phyloP scores from a whole-genome alignment of 176 grass and related monocot species.

The Hsuehochloa calcarea region DNA sequence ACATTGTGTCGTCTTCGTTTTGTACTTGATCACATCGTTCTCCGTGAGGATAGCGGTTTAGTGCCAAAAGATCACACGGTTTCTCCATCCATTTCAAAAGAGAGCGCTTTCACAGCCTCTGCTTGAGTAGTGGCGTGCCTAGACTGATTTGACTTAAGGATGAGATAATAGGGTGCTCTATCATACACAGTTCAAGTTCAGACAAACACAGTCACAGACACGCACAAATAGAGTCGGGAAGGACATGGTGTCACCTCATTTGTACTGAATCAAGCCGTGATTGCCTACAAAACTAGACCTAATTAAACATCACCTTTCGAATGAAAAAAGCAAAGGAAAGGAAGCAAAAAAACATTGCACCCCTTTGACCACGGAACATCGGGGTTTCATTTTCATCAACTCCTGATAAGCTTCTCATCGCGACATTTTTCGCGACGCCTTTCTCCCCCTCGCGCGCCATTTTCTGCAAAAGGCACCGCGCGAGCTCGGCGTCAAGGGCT shows the following conservation, averaged over 20 bases:
- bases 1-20: slow-evolving; percentile 21
- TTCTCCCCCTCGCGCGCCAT: slow-evolving; percentile 26
- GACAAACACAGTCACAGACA: neutral
- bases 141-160: slow-evolving; percentile 8
- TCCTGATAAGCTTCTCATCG: slow-evolving; percentile 7
- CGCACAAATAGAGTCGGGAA: neutral
- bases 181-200: neutral
- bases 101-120: neutral
- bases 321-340: slow-evolving; percentile 13
- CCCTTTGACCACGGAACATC: neutral
- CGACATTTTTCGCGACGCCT: neutral
- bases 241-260: slow-evolving; percentile 8
- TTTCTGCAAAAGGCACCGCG: slow-evolving; percentile 30
- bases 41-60: neutral
- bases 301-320: neutral
- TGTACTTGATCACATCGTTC: slow-evolving; percentile 30
- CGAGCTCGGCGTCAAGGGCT: slow-evolving; percentile 1
- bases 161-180: neutral
- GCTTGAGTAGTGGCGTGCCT: slow-evolving; percentile 7
- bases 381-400: neutral
- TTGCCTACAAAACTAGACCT: slow-evolving; percentile 28
- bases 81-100: neutral
- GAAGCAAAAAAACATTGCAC: neutral
- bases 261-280: slow-evolving; percentile 18
- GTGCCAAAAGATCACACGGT: neutral